Evolutionary conservation across 345 rosid species (phyloP).

Genomic region (Eucalyptus microcorys): DNA sequence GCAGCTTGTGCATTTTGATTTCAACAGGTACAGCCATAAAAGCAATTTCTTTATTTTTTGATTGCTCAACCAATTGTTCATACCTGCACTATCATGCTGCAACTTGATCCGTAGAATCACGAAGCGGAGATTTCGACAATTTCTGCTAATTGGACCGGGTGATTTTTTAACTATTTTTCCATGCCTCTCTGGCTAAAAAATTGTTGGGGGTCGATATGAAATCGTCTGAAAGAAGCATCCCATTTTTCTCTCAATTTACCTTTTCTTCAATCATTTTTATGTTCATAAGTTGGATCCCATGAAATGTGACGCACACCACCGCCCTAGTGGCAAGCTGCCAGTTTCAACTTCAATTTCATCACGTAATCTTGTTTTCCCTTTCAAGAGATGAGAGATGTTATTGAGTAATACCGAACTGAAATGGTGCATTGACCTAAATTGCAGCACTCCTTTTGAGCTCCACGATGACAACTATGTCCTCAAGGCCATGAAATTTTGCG

Average conservation of each 20-base stretch:
- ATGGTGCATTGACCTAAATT: neutral
- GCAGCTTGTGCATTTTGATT: constrained; percentile 99
- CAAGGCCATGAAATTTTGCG: constrained; percentile 85
- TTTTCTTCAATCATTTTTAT: neutral
- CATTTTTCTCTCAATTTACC: neutral
- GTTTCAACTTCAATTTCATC: neutral
- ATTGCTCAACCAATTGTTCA: neutral
- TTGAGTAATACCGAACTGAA: neutral
- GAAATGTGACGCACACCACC: neutral
- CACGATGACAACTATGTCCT: constrained; percentile 95
- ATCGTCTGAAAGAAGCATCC: neutral
- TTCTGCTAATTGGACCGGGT: neutral
- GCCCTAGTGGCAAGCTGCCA: neutral
- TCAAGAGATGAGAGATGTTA: neutral
- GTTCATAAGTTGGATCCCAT: neutral
- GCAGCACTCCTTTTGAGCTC: constrained; percentile 98
- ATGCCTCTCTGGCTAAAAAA: neutral
- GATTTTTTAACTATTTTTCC: neutral
- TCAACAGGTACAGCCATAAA: constrained; percentile 54
- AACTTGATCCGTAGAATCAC: neutral
- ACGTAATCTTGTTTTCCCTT: neutral
- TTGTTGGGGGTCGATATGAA: neutral
- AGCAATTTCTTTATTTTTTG: neutral
- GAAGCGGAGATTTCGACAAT: neutral
- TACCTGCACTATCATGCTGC: neutral